Evolutionary conservation across 768 basidiomycete genomes (phyloP), one percentile per base, ranked within the genome.

Genomic region (Panellus pusillus): DNA sequence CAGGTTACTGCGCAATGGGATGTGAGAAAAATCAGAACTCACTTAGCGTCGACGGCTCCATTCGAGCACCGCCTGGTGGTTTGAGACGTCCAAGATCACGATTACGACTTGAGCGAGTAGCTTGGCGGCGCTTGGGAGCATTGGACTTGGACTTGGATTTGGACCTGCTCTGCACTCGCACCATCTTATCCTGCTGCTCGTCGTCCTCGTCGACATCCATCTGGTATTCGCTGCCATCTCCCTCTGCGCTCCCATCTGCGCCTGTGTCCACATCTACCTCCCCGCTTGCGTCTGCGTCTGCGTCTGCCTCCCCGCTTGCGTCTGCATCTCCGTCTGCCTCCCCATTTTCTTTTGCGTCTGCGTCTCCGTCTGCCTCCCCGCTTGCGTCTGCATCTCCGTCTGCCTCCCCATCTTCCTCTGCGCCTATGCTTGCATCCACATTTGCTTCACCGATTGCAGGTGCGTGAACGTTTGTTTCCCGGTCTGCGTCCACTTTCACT

Each of bases 41-140:
- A 91, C 88, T 88, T 20, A 89, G 76, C 6, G 86, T 89, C 14
- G 88, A 87, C 6, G 61, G 61, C 52, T 65, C 64, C 9, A 65
- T 24, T 29, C 40, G 11, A 32, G 57, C 50, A 18, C 52, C 47
- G 19, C 50, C 58, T 54, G 27, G 52, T 37, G 27, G 44, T 17
- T 36, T 35, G 14, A 61, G 13, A 17, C 36, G 40, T 6, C 55
- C 59, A n/a, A 57, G 55, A 19, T 56, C 44, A 4, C 28, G 41
- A 41, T 24, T 36, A 9, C 20, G 17, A 19, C 31, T 47, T 9
- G 38, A 9, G 13, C 20, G 27, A 35, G 29, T 14, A 3, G 13
- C 15, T 15, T 29, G 38, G 24, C 13, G 40, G 28, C 18, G 24
- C 41, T 52, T 24, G 31, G 18, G 42, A 27, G 17, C 44, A n/a